phyloP scores from a whole-genome alignment of 2,329 filamentous ascomycete genomes.

The Epichloe typhina region DNA sequence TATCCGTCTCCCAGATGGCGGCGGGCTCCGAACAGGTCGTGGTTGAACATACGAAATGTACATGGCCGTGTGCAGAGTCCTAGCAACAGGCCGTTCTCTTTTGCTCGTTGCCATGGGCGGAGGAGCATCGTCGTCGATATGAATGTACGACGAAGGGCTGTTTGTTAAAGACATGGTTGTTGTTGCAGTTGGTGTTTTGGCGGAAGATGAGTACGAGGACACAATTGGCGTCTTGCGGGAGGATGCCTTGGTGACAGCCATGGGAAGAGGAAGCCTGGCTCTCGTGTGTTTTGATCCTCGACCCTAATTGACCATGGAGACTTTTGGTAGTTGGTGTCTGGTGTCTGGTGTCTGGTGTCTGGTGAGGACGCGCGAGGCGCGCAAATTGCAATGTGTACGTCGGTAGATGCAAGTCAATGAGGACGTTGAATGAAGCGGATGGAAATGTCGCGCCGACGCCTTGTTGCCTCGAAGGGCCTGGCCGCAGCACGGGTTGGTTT shows the following conservation, averaged over 20 bases:
- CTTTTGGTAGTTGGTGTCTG: too few relatives aligned
- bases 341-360: too few relatives aligned
- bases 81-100: slow-evolving; percentile 1
- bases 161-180: slow-evolving; percentile 1
- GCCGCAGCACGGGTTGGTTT: too few relatives aligned
- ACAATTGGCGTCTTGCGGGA: neutral
- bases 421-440: neutral
- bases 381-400: neutral
- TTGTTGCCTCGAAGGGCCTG: too few relatives aligned
- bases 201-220: neutral
- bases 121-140: slow-evolving; percentile 14
- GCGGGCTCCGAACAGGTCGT: neutral
- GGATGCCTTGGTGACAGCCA: neutral
- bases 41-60: slow-evolving; percentile 17
- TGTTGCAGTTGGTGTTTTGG: neutral
- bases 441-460: neutral
- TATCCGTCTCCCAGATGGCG: neutral
- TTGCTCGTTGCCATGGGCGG: slow-evolving; percentile 7
- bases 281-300: neutral
- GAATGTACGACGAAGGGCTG: neutral
- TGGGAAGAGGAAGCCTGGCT: neutral
- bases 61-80: slow-evolving; percentile 20
- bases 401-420: neutral
- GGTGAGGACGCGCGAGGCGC: neutral
- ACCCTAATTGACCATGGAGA: too few relatives aligned